Evolutionary conservation across 225 moss, liverwort and hornwort species (phyloP).

Genomic region (Thuidium tamariscinum): DNA sequence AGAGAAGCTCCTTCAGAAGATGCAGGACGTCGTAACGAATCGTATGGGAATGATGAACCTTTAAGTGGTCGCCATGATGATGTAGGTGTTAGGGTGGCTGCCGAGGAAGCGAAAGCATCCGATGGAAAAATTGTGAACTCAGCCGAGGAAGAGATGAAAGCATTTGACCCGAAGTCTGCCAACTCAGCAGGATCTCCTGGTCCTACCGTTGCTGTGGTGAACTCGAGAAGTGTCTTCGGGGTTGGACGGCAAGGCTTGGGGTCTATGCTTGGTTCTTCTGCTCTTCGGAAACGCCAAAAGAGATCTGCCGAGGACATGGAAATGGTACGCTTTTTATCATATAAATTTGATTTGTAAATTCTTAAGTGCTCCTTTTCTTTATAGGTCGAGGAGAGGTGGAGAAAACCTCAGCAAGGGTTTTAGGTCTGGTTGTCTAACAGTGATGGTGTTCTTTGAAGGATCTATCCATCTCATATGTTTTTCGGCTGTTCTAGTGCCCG

Average conservation of each 20-base stretch:
- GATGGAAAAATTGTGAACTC: background rate
- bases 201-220: background rate
- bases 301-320: slow-evolving; percentile 29
- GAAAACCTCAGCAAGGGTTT: background rate
- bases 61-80: background rate
- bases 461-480: background rate
- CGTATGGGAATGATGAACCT: background rate
- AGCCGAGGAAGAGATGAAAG: background rate
- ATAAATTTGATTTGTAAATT: background rate
- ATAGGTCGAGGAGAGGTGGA: background rate
- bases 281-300: slow-evolving; percentile 23
- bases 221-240: background rate
- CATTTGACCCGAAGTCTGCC: background rate
- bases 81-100: slow-evolving; percentile 2
- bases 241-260: slow-evolving; percentile 21
- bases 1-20: background rate
- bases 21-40: background rate
- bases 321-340: slow-evolving; percentile 13
- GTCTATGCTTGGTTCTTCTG: slow-evolving; percentile 43
- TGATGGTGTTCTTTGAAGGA: background rate
- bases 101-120: slow-evolving; percentile 1
- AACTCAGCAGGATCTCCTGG: background rate
- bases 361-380: background rate
- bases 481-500: background rate
- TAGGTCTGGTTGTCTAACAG: background rate